Percentiles rank a stretch among this genome's conserved stretches.
These are phyloP conservation scores for Xylaria sp. DNA, from an alignment of 2,329 filamentous ascomycete species.

Conservation along the genomic window DNA sequence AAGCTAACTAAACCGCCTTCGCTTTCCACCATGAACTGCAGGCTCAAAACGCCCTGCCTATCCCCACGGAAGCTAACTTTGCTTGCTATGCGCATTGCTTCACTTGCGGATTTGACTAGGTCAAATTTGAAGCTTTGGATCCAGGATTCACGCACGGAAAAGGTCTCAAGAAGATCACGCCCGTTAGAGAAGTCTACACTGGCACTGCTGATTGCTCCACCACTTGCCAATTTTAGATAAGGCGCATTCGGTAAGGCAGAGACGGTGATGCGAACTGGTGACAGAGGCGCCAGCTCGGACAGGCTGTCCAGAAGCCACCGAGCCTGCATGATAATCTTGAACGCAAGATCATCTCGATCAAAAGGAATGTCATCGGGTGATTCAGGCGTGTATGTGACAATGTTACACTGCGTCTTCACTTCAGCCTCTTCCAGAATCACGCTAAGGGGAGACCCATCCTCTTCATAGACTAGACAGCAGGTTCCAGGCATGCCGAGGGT, in stretches of 20 bases:
- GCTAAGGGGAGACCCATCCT: conserved; percentile 80
- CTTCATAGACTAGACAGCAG: conserved; percentile 82
- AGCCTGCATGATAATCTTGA: conserved; percentile 95
- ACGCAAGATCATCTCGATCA: conserved; percentile 78
- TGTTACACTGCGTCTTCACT: conserved; percentile 87
- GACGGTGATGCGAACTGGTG: conserved; percentile 78
- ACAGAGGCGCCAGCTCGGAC: conserved; percentile 74
- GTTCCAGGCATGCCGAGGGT: conserved; percentile 85
- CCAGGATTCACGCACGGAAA: conserved; percentile 70
- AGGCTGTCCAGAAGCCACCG: conserved; percentile 78
- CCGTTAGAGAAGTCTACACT: conserved; percentile 74
- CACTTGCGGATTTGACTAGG: conserved; percentile 83
- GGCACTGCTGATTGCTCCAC: conserved; percentile 69
- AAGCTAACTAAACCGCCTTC: conserved; percentile 77
- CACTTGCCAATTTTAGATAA: conserved; percentile 78
- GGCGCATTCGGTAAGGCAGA: conserved; percentile 72
- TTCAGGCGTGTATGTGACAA: conserved; percentile 87
- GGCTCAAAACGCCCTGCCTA: conserved; percentile 86
- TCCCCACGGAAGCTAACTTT: conserved; percentile 94
- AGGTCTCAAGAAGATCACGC: conserved; percentile 78
- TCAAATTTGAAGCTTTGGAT: conserved; percentile 86
- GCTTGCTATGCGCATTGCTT: conserved; percentile 91
- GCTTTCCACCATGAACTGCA: conserved; percentile 96
- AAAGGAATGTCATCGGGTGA: conserved; percentile 86
- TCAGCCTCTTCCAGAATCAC: conserved; percentile 88